These are phyloP conservation scores for Carallia brachiata DNA, from an alignment of 345 rosid genomes.

Conservation along the genomic window DNA sequence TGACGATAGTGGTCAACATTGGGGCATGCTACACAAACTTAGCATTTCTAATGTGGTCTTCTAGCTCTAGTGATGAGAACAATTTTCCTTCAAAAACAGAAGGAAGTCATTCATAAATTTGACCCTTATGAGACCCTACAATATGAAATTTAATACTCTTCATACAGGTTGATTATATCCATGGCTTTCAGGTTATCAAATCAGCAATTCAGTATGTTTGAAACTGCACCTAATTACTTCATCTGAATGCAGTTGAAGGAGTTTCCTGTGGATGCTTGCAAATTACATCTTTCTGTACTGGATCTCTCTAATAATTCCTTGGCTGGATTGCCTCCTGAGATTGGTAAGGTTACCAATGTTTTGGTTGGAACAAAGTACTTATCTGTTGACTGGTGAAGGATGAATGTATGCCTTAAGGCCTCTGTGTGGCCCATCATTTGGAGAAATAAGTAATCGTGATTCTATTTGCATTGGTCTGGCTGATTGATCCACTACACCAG, in stretches of 20 bases:
- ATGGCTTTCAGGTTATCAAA: neutral
- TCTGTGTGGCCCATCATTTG: too few relatives aligned
- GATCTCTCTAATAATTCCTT: slow-evolving; percentile 95
- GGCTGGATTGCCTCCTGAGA: slow-evolving; percentile 78
- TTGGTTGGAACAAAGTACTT: slow-evolving; percentile 13
- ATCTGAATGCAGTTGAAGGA: slow-evolving; percentile 68
- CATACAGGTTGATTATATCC: neutral
- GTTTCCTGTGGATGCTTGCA: slow-evolving; percentile 79
- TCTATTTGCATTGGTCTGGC: neutral
- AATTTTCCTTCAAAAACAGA: too few relatives aligned
- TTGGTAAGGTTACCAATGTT: slow-evolving; percentile 52
- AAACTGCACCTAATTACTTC: slow-evolving; percentile 17
- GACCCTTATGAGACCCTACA: too few relatives aligned
- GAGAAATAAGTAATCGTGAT: too few relatives aligned
- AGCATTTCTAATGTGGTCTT: too few relatives aligned
- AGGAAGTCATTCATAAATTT: too few relatives aligned
- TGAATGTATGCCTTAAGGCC: neutral
- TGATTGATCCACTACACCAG: neutral
- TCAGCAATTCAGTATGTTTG: neutral
- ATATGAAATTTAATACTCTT: neutral
- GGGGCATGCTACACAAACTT: too few relatives aligned
- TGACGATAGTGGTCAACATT: neutral
- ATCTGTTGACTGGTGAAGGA: neutral
- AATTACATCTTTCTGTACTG: slow-evolving; percentile 61
- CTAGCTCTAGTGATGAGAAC: too few relatives aligned